These are phyloP conservation scores for Colletotrichum higginsianum DNA, from an alignment of 2,329 filamentous ascomycete species.

Conservation along the genomic window DNA sequence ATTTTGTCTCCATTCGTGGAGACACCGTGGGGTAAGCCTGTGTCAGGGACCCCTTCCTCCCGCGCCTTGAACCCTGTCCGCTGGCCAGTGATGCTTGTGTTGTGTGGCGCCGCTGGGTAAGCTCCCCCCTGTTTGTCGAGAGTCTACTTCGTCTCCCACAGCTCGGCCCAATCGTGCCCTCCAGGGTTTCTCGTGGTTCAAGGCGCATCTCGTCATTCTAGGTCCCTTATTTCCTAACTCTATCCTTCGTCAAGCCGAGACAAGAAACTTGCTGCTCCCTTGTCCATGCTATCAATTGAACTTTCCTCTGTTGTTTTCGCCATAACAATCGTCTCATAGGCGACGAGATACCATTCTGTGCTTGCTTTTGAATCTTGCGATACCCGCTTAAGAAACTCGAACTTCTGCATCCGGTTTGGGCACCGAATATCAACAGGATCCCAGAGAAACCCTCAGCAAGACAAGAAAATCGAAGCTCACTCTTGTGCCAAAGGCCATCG, in stretches of 20 bases:
- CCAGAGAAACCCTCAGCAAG: slow-evolving; percentile 3
- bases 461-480: slow-evolving; percentile 14
- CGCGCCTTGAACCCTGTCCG: slow-evolving; percentile 35
- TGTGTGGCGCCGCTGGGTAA: slow-evolving; percentile 34
- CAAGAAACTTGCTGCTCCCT: slow-evolving; percentile 36
- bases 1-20: slow-evolving; percentile 37
- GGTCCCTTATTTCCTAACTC: slow-evolving; percentile 33
- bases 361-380: slow-evolving; percentile 39
- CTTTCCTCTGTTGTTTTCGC: slow-evolving; percentile 36
- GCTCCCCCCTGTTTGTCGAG: slow-evolving; percentile 37
- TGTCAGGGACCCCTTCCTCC: slow-evolving; percentile 41
- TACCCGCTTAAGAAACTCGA: slow-evolving; percentile 42
- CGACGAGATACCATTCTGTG: slow-evolving; percentile 38
- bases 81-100: slow-evolving; percentile 40
- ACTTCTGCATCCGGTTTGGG: slow-evolving; percentile 35
- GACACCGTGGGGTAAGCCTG: slow-evolving; percentile 42
- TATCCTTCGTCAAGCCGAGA: slow-evolving; percentile 30
- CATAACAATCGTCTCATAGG: slow-evolving; percentile 35
- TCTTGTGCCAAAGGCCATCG: slow-evolving; percentile 4
- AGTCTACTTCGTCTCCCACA: slow-evolving; percentile 33
- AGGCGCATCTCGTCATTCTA: slow-evolving; percentile 30
- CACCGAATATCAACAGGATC: slow-evolving; percentile 29
- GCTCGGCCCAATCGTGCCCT: slow-evolving; percentile 27
- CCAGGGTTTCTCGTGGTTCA: slow-evolving; percentile 25
- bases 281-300: slow-evolving; percentile 25